Base-by-base conservation (phyloP, 2,329 filamentous ascomycete genomes). In the Exophiala mesophila region DNA sequence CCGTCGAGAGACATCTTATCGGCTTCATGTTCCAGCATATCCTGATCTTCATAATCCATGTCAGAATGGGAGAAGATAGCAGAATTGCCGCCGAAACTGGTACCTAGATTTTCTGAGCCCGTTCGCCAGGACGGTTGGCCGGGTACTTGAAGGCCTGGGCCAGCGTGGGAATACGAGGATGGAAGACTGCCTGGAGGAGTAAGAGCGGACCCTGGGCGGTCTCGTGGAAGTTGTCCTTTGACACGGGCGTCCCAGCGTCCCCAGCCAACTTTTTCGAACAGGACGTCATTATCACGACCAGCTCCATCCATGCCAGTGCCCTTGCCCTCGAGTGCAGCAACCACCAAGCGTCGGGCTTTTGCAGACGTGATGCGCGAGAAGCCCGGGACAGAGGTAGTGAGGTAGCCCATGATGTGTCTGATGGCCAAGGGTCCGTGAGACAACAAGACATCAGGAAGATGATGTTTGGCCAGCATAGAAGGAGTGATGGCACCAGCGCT, bases 231-330 rank as follows among this genome's bases (percentile, higher is more conserved):
- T 49, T 85, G 77, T 41, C 82, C 85, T 56, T 80, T 80, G 61
- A 79, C 75, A 60, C 81, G 81, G 49, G 89, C 92, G 64, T 94
- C 85, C 90, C 90, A 98, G 54, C 88, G 81, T 46, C 92, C 92
- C 90, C 90, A 97, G 59, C 90, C 90, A 45, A 96, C 88, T 73
- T 97, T 97, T 64, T 94, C 85, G 61, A 94, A 97, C 41, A 70
- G 53, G 45, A 70, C 63, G 36, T 80, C 78, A 45, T 75, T 74
- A 52, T 80, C 74, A 41, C 67, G 65, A 50, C 76, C 76, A 49
- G 68, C 70, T 32, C 68, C 68, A 42, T 66, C 65, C 35, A 72
- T 74, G 41, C 72, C 74, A 34, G 68, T 72, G n/a, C 71, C 71
- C 56, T 85, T 83, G 56, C 85, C 85, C 68, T 97, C 90, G 54